A percentile compares a stretch with the other conserved stretches of the same genome.
Evolutionary conservation across 441 rosid genomes (phyloP).

Genomic region (Euphorbia schlechtendalii): DNA sequence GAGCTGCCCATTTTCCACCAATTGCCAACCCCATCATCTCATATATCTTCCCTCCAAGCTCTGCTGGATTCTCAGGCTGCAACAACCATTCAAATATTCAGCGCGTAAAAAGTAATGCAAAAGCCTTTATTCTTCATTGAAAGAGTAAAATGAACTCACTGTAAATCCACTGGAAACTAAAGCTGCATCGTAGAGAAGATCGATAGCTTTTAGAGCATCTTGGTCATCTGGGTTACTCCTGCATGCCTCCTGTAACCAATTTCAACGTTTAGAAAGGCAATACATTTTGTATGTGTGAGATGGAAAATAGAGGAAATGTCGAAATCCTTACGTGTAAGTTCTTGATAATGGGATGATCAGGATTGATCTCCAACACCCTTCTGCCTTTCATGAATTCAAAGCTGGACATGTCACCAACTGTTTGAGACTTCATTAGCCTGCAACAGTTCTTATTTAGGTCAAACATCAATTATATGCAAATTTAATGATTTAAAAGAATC

Average conservation of each 20-base stretch:
- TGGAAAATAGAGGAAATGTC: not conserved
- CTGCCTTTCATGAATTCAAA: conserved; percentile 90
- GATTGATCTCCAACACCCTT: conserved; percentile 91
- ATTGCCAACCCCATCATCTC: conserved; percentile 89
- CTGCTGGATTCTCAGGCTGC: conserved; percentile 93
- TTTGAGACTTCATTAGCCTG: conserved; percentile 91
- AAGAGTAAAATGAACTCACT: conserved; percentile 32
- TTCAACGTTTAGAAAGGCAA: not conserved
- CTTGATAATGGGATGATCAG: conserved; percentile 69
- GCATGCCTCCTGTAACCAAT: conserved; percentile 58
- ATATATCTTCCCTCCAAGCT: conserved; percentile 90
- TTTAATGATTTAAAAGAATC: too few species aligned
- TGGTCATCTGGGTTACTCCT: conserved; percentile 54
- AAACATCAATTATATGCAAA: conserved; percentile 1
- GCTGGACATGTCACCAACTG: conserved; percentile 67
- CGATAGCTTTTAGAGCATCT: conserved; percentile 75
- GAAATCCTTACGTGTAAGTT: conserved; percentile 47
- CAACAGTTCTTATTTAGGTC: conserved; percentile 8
- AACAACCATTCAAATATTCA: conserved; percentile 9
- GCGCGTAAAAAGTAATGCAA: too few species aligned
- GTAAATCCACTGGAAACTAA: conserved; percentile 86
- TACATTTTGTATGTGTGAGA: not conserved
- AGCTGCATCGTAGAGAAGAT: conserved; percentile 83
- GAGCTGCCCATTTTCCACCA: conserved; percentile 58
- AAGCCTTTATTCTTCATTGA: too few species aligned